A percentile compares a stretch with the other conserved stretches of the same genome.
These are phyloP conservation scores for Corchorus olitorius DNA, from an alignment of 345 rosid genomes.

Conservation along the genomic window DNA sequence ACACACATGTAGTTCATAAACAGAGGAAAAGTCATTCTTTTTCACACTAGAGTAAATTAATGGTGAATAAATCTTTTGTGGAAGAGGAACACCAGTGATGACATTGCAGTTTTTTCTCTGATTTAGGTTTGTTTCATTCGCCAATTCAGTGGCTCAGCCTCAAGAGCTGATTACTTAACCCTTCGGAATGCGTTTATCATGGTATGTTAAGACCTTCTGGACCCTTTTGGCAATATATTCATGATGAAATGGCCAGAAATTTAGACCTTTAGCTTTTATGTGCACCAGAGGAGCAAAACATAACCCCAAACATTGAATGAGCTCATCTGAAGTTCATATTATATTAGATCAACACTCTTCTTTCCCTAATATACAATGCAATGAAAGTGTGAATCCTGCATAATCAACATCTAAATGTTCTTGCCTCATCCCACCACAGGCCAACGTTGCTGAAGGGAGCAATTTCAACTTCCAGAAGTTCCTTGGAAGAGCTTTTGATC, in stretches of 20 bases:
- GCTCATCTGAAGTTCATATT: not conserved
- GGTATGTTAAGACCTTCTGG: slow-evolving; percentile 20
- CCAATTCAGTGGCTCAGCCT: slow-evolving; percentile 27
- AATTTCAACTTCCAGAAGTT: slow-evolving; percentile 32
- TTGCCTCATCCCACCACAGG: slow-evolving; percentile 15
- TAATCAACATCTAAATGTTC: not conserved
- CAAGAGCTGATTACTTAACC: slow-evolving; percentile 32
- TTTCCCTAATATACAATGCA: not conserved
- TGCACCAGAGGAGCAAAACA: not conserved
- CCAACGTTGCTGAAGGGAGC: slow-evolving; percentile 24
- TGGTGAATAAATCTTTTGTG: not conserved
- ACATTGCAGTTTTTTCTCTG: not conserved
- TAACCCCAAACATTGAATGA: not conserved
- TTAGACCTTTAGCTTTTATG: not conserved
- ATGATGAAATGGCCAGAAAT: not conserved
- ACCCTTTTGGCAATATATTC: not conserved
- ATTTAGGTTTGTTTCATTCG: slow-evolving; percentile 33
- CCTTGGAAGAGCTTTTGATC: slow-evolving; percentile 30
- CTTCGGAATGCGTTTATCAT: slow-evolving; percentile 29
- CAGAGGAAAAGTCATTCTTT: not conserved
- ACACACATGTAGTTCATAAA: not conserved
- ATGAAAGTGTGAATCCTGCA: not conserved
- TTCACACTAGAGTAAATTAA: not conserved
- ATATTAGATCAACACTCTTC: not conserved
- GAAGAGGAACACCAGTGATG: not conserved